Base-by-base conservation (phyloP, 1,284 basidiomycete species). In the Trametes versicolor region DNA sequence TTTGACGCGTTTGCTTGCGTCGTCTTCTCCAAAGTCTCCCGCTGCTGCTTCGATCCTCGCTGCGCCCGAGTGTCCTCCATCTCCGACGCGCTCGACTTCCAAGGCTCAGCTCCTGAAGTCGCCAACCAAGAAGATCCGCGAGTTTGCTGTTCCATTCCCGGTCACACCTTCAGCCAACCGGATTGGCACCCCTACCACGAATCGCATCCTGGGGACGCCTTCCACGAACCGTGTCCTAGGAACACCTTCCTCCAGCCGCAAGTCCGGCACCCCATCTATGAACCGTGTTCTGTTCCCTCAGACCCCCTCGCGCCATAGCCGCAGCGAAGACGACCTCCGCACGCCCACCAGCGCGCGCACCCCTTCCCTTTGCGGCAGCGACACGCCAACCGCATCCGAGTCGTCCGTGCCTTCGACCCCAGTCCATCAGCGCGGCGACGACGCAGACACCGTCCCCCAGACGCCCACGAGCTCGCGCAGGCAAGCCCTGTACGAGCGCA, bases 401-500 rank as follows among this genome's bases (percentile, higher is more conserved):
- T 72, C 81, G 58, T 81, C 83, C n/a, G 76, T 84, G 29, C 87
- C 87, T 23, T 86, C 83, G 2, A 93, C 90, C 1, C 91, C 90
- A 25, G 80, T 83, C 43, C 88, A 86, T 68, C 90, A 90, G 73
- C 81, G 81, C 57, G 88, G 87, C 21, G 58, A 81, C 25, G 76
- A 81, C 63, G 85, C 87, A 1, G 70, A 77, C 37, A 90, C 88
- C 2, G 82, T 83, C 27, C 86, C 89, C 12, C 76, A 84, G 67
- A 94, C 92, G 4, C 92, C 92, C 0, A 85, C 85, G 10, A 88
- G 88, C 47, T 89, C 91, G 49, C 85, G 92, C 51, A 85, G 92
- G 48, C 86, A 89, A 68, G 92, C 92, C 2, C 78, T 94, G 0
- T 92, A 91, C 72, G 92, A 94, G 69, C 91, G 92, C 32, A 80